A percentile compares a stretch with the other conserved stretches of the same genome.
These are phyloP conservation scores for Russula compacta DNA, from an alignment of 768 basidiomycete species.

Conservation along the genomic window DNA sequence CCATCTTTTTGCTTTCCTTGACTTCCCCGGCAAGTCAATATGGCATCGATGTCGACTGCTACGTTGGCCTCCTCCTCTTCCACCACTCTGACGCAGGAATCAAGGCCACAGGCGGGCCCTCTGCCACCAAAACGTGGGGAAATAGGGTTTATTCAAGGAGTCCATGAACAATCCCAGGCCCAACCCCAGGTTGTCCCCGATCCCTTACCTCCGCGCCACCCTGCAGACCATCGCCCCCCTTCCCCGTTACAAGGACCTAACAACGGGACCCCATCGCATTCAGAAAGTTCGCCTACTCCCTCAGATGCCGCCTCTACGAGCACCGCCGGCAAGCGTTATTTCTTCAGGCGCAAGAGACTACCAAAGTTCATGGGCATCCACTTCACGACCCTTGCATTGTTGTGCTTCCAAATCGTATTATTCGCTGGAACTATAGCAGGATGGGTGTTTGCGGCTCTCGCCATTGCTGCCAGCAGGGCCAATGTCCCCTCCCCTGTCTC, in stretches of 20 bases:
- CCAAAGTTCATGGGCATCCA: conserved; percentile 37
- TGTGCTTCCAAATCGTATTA: conserved; percentile 31
- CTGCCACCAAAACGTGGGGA: conserved; percentile 58
- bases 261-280: not conserved
- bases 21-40: conserved; percentile 11
- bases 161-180: conserved; percentile 24
- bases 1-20: not conserved
- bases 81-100: conserved; percentile 21
- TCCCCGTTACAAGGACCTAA: not conserved
- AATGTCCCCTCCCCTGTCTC: not conserved
- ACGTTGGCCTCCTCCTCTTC: conserved; percentile 13
- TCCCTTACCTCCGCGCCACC: conserved; percentile 41
- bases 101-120: conserved; percentile 47
- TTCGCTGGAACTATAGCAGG: conserved; percentile 42
- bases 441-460: conserved; percentile 41
- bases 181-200: not conserved
- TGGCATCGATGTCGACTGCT: conserved; percentile 28
- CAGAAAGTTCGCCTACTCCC: not conserved
- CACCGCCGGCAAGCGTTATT: conserved; percentile 26
- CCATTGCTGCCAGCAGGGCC: conserved; percentile 18
- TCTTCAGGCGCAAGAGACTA: conserved; percentile 34
- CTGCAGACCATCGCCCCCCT: conserved; percentile 33
- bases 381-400: conserved; percentile 34
- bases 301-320: conserved; percentile 23
- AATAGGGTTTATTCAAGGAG: conserved; percentile 47